phyloP scores from a whole-genome alignment of 805 yeast genomes.

The Wickerhamomyces silvicola region DNA sequence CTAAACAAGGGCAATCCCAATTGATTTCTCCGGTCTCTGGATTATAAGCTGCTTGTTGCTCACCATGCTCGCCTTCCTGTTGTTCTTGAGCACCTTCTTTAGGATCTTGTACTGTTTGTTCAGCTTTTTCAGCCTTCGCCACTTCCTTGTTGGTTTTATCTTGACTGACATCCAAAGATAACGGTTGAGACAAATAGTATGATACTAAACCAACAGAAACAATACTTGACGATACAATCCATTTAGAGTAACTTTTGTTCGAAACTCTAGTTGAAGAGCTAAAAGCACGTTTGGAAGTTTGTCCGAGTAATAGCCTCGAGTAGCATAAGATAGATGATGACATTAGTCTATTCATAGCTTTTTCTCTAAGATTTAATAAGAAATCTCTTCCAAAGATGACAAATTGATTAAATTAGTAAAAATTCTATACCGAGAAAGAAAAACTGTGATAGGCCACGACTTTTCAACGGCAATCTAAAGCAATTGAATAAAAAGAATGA shows the following conservation, averaged over 20 bases:
- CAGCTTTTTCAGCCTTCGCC: conserved; percentile 2
- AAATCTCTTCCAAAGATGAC: too few species aligned
- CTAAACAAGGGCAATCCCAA: conserved; percentile 99
- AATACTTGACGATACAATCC: conserved; percentile 14
- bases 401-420: background rate
- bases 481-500: too few species aligned
- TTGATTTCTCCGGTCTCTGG: conserved; percentile 98
- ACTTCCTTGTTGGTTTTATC: conserved; percentile 2
- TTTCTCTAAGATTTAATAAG: too few species aligned
- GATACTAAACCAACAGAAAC: conserved; percentile 13
- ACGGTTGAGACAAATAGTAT: conserved; percentile 12
- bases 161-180: conserved; percentile 13
- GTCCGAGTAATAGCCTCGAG: conserved; percentile 1
- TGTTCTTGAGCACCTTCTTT: conserved; percentile 2
- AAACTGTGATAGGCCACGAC: background rate
- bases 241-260: conserved; percentile 3
- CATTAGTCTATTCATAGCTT: conserved; percentile 14
- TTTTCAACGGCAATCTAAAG: conserved; percentile 1
- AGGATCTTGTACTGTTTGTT: conserved; percentile 1
- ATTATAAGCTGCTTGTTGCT: conserved; percentile 67
- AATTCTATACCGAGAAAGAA: background rate
- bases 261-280: conserved; percentile 6
- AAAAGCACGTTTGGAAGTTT: conserved; percentile 10
- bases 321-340: conserved; percentile 1
- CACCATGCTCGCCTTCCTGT: conserved; percentile 3